Evolutionary conservation across 2,329 filamentous ascomycete species (phyloP), one percentile per base, ranked within the genome.

Genomic region (Penicillium olsonii): DNA sequence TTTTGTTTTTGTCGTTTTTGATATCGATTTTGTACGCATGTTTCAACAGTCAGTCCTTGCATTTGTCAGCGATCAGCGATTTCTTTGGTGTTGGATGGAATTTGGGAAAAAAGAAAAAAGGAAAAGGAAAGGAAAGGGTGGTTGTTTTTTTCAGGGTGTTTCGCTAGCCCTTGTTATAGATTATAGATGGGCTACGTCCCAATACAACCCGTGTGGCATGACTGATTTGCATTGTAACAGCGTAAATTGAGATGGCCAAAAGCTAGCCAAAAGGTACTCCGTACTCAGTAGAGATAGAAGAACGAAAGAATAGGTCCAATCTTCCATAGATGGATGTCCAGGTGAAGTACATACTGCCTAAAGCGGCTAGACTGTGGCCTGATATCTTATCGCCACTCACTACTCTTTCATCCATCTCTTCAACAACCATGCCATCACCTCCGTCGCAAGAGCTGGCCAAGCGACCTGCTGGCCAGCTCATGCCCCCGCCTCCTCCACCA

Each of bases 401-500:
- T n/a, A n/a, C 37, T 39, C 31, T 42, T n/a, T n/a, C 26, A 37
- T 47, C 42, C 29, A 44, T 48, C 52, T 33, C 17, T 49, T 37
- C 17, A 24, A 14, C 35, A 29, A 62, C 49, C 45, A 68, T 68
- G 66, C 54, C 64, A 24, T 62, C 64, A 17, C 44, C 61, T 46
- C 18, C 47, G 14, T 57, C 59, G 17, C 65, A 70, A 51, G 62
- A 67, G 33, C 54, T 74, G 39, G 56, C 59, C 31, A 73, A 71
- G 58, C 68, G 71, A 39, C 60, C 63, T 26, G 68, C 71, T 42
- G 62, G 58, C 34, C 84, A 88, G 47, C 75, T 95, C 45, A 97
- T 96, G 91, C 87, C 90, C 14, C 91, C 92, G 10, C 92, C 92
- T 5, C 90, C 91, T 4, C 81, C 84, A 0, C 78, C 85, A 35